Conservation (phyloP, 1,139 yeast species). For the Debaryomycetaceae sp. region DNA sequence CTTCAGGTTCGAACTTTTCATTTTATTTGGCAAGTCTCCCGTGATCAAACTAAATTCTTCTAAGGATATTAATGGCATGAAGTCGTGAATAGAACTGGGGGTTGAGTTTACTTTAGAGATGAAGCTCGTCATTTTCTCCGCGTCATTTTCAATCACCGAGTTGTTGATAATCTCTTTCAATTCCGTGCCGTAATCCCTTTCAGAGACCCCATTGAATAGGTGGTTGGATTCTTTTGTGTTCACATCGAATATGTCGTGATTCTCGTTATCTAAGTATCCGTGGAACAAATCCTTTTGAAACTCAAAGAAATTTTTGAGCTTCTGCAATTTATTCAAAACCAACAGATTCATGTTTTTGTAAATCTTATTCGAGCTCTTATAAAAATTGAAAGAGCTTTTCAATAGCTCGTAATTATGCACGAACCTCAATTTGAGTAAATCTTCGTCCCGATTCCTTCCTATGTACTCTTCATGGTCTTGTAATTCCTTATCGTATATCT, state of each 20-base stretch:
- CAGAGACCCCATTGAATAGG: constrained; percentile 29
- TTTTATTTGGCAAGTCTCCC: constrained; percentile 33
- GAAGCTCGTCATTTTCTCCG: background rate
- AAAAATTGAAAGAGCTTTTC: constrained; percentile 31
- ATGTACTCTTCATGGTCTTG: constrained; percentile 11
- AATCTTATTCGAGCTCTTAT: constrained; percentile 36
- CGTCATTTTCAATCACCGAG: constrained; percentile 5
- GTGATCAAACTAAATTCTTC: constrained; percentile 41
- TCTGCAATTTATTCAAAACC: constrained; percentile 34
- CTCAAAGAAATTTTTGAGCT: constrained; percentile 39
- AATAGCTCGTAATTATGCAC: constrained; percentile 33
- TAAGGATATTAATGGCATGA: constrained; percentile 38
- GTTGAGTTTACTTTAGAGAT: background rate
- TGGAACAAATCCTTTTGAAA: constrained; percentile 31
- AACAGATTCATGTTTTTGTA: constrained; percentile 31
- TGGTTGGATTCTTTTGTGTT: constrained; percentile 34
- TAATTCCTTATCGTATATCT: constrained; percentile 31
- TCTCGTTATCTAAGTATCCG: constrained; percentile 17
- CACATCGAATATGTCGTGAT: constrained; percentile 26
- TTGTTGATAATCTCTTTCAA: constrained; percentile 21
- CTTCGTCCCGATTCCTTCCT: constrained; percentile 28
- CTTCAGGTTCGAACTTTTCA: constrained; percentile 15
- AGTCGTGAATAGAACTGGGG: constrained; percentile 31
- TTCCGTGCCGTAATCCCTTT: constrained; percentile 26
- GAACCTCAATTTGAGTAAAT: constrained; percentile 33